phyloP scores from a whole-genome alignment of 139 green algal species.

The Zygnema cylindricum region DNA sequence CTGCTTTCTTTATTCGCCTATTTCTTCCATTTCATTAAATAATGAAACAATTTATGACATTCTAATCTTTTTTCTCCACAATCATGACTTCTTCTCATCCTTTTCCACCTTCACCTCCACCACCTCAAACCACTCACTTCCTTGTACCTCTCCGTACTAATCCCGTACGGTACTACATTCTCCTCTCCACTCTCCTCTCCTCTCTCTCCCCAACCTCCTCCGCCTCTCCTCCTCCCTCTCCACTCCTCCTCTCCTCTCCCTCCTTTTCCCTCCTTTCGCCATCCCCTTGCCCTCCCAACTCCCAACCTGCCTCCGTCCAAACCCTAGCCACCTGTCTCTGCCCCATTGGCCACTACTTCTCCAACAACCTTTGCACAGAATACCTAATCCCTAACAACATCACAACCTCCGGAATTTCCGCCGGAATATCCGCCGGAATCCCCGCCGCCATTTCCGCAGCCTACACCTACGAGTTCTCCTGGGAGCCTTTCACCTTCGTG shows the following conservation, averaged over 20 bases:
- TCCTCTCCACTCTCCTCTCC: background rate
- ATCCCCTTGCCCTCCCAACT: background rate
- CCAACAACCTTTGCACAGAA: background rate
- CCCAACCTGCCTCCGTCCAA: background rate
- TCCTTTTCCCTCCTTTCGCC: background rate
- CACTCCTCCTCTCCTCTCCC: background rate
- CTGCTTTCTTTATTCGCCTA: too few relatives aligned
- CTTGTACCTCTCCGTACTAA: background rate
- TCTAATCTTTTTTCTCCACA: background rate
- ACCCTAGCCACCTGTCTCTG: background rate
- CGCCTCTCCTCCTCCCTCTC: background rate
- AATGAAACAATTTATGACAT: too few relatives aligned
- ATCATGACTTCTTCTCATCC: background rate
- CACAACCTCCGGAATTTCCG: background rate
- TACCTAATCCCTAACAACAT: background rate
- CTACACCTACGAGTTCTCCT: too few relatives aligned
- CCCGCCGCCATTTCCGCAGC: too few relatives aligned
- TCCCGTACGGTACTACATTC: background rate
- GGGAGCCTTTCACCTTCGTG: too few relatives aligned
- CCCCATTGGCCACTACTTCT: background rate
- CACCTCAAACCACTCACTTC: background rate
- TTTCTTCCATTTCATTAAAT: too few relatives aligned
- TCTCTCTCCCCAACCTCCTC: background rate
- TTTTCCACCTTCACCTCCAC: background rate
- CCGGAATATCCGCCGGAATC: too few relatives aligned